Base-by-base conservation (phyloP, 805 yeast genomes). In the Dipodascopsis uninucleata region DNA sequence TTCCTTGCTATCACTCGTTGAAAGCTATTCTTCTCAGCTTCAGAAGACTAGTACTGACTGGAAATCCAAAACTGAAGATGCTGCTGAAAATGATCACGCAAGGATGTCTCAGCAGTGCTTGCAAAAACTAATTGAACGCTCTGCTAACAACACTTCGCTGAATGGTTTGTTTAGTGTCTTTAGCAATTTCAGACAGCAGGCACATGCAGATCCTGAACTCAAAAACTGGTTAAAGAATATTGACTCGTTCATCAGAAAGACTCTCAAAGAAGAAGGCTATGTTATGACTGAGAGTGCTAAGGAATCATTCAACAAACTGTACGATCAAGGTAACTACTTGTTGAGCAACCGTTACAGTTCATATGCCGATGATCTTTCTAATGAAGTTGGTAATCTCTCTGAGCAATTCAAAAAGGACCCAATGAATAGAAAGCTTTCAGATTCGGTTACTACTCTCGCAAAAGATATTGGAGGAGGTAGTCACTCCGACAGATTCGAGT, bases 131-230 rank as follows among this genome's bases (percentile, higher is more conserved):
- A 38, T 53, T 22, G 58, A 53, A 43, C 45, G 54, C 6, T 41
- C 40, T 26, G 53, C 57, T 20, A 52, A 53, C 29, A 41, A 45
- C 23, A 35, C 52, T 3, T 44, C 52, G 8, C 33, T 52, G 9
- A 47, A 42, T 23, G 44, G 23, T 20, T 26, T 53, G 5, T 23
- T 40, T 23, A 40, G 14, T 20, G 39, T 36, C 10, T 26, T 53
- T 24, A 31, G 41, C n/a, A 43, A 45, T 17, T 23, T 53, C 12
- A 40, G 49, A 31, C 21, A 18, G 7, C 46, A 47, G 10, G 54
- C 56, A n/a, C 37, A 53, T 14, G n/a, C 40, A 7, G 58, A 53
- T 34, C 24, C 31, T 3, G 41, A 44, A 12, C 48, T 53, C n/a
- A 43, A 28, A 17, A 16, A 29, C 4, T 53, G 54, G 54, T 45